Evolutionary conservation across 169 alveolate species (phyloP).

Genomic region (Eimeria necatrix): DNA sequence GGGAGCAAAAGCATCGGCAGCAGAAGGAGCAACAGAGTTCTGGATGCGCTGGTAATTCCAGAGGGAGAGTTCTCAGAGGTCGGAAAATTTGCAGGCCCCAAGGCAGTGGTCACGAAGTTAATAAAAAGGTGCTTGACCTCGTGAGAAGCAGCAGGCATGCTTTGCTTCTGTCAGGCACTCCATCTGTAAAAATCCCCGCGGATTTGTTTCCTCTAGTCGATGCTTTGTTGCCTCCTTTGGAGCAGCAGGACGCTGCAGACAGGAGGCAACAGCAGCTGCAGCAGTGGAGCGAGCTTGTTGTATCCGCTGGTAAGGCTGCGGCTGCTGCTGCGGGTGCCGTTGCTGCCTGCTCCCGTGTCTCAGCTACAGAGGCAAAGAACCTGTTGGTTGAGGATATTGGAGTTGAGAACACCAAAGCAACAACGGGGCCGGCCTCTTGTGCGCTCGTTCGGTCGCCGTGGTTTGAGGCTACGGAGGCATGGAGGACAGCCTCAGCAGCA

Average conservation of each 20-base stretch:
- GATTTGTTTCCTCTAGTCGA: constrained; percentile 95
- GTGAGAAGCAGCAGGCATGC: constrained; percentile 93
- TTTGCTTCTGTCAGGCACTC: constrained; percentile 97
- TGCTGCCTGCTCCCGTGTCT: constrained; percentile 2
- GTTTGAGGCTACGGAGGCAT: constrained; percentile 21
- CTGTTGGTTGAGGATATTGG: background rate
- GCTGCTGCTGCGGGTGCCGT: constrained; percentile 23
- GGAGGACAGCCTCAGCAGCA: constrained; percentile 51
- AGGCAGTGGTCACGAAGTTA: constrained; percentile 12
- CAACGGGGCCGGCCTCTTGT: background rate
- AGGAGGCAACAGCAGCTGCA: constrained; percentile 42
- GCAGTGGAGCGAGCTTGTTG: constrained; percentile 27
- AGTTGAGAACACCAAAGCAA: background rate
- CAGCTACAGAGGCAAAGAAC: background rate
- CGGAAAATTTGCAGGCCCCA: background rate
- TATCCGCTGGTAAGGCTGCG: background rate
- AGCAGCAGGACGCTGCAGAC: constrained; percentile 18
- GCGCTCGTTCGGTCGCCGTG: constrained; percentile 6
- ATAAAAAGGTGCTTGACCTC: constrained; percentile 80
- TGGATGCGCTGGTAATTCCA: too few relatives aligned
- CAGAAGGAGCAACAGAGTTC: background rate
- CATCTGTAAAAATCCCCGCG: constrained; percentile 95
- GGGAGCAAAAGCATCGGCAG: background rate
- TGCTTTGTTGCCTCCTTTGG: constrained; percentile 83
- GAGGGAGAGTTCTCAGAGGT: background rate